These are phyloP conservation scores for Ascochyta fabae DNA, from an alignment of 2,329 filamentous ascomycete species.

Conservation along the genomic window DNA sequence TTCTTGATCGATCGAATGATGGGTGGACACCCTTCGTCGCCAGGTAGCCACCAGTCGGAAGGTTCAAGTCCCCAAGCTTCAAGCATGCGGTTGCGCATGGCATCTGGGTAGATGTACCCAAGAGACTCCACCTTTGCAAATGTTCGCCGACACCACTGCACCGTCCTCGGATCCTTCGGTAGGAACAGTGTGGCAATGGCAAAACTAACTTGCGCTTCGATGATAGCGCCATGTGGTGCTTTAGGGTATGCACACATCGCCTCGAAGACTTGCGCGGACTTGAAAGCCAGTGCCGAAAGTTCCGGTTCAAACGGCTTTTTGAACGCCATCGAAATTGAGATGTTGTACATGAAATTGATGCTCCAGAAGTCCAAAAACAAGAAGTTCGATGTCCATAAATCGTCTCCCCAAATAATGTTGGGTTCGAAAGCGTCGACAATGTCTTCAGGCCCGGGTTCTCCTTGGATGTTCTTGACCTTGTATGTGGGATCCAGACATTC, in stretches of 20 bases:
- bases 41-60: constrained; percentile 86
- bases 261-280: constrained; percentile 80
- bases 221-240: constrained; percentile 71
- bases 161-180: constrained; percentile 74
- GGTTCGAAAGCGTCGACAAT: constrained; percentile 77
- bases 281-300: constrained; percentile 67
- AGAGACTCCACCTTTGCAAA: constrained; percentile 78
- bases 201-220: constrained; percentile 77
- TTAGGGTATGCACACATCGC: constrained; percentile 75
- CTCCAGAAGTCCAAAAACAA: constrained; percentile 79
- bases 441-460: constrained; percentile 64
- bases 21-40: constrained; percentile 76
- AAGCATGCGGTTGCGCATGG: constrained; percentile 76
- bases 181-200: constrained; percentile 80
- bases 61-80: constrained; percentile 76
- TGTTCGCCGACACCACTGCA: constrained; percentile 80
- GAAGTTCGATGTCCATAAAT: constrained; percentile 76
- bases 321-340: constrained; percentile 68
- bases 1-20: constrained; percentile 78
- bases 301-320: constrained; percentile 60
- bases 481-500: constrained; percentile 66
- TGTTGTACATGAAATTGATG: constrained; percentile 79
- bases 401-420: constrained; percentile 69
- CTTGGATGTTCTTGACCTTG: constrained; percentile 68
- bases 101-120: constrained; percentile 85